Evolutionary conservation across 306 rosid genomes (phyloP).

Genomic region (Alnus rubra): DNA sequence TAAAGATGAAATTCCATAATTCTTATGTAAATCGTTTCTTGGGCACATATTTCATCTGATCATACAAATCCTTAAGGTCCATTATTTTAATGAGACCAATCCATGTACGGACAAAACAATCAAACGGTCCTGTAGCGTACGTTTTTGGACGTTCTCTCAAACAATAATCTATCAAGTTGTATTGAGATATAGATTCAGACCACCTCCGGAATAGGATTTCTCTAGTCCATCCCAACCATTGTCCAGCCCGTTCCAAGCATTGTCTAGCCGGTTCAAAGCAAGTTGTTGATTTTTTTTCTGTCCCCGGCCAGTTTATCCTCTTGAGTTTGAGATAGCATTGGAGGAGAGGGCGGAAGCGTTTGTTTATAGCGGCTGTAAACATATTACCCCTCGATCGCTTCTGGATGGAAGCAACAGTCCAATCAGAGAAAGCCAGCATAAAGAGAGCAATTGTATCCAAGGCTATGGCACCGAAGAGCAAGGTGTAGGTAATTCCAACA

Average conservation of each 20-base stretch:
- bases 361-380: no score
- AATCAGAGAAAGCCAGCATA: slow-evolving; percentile 32
- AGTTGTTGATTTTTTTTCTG: background rate
- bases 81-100: background rate
- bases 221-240: no score
- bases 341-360: background rate
- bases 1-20: background rate
- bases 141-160: background rate
- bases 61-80: no score
- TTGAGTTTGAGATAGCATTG: background rate
- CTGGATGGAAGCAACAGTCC: slow-evolving; percentile 15
- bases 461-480: slow-evolving; percentile 38
- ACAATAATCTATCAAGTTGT: slow-evolving; percentile 36
- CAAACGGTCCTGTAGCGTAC: background rate
- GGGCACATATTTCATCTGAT: no score
- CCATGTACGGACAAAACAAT: no score
- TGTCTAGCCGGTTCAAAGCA: background rate
- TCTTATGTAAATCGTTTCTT: no score
- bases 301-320: background rate
- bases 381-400: background rate
- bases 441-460: slow-evolving; percentile 32
- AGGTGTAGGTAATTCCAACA: slow-evolving; percentile 31
- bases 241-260: no score
- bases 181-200: slow-evolving; percentile 23
- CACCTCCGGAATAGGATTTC: slow-evolving; percentile 33